Base-by-base conservation (phyloP, 306 rosid genomes). In the Cicer chorassanicum region DNA sequence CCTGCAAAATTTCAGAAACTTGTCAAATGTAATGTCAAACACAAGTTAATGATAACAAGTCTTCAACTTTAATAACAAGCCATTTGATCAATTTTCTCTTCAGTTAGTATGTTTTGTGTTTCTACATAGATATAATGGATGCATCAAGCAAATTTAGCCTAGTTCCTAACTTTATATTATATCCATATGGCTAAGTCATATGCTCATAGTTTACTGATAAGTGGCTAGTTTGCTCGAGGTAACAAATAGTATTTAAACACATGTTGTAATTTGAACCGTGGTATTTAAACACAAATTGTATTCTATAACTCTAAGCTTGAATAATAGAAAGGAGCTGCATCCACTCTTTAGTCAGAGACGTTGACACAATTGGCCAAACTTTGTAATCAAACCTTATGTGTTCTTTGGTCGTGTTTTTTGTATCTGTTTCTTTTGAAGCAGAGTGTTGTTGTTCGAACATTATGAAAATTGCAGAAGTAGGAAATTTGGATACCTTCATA, bases 401-500 rank as follows among this genome's bases (percentile, higher is more conserved):
- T 29, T 29, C 36, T 29, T 29, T 29, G 36, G 5, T 29, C 36
- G 5, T 29, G 36, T 4, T 29, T 29, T 29, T 29, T 29, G 36
- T 4, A 29, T 29, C 36, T 4, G 5, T 29, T 29, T 29, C 36
- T 29, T 29, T 29, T 29, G 36, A 29, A 29, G 36, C 36, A 29
- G 36, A 29, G 36, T 29, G 36, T 4, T 29, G 36, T 4, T 29
- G 36, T 29, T 29, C 36, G 3, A 29, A 29, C 36, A 29, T 29
- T 10, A 76, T 21, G 65, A 29, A 39, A 45, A 57, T 8, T 36
- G 29, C 4, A 72, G 34, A 43, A 42, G 56, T 50, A 15, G 8
- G 43, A 65, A 19, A 24, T 73, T 45, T 61, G 11, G 12, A 18
- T 84, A 95, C 99, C 99, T 84, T 89, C 96, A 42, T 95, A 95